Base-by-base conservation (phyloP, 192 early-diverging fungal genomes). In the Coemansia sp. region DNA sequence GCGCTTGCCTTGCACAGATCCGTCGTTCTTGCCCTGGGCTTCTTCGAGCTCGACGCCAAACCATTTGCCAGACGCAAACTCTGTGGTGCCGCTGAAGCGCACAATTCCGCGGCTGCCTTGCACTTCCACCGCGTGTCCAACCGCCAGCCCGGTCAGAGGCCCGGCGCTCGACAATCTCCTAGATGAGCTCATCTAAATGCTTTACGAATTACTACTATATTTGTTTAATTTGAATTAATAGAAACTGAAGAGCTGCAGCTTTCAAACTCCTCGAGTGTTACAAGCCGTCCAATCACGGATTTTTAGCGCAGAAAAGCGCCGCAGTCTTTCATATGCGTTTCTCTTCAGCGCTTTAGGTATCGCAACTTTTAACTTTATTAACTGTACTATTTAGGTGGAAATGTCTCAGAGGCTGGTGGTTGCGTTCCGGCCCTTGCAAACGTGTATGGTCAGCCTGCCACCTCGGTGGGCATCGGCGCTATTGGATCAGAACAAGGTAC, bases 41-140 rank as follows among this genome's bases (percentile, higher is more conserved):
- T 81, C 65, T 68, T 93, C 91, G 1, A 97, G 83, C 66, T 95
- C 96, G 6, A 98, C 78, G 28, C 96, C 96, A 38, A 94, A 83
- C 94, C 94, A 98, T 63, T 82, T 75, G 15, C 96, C 96, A 0
- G 89, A 54, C 14, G 89, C 85, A 72, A 98, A 98, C 5, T 80
- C 76, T 0, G 96, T 98, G 2, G 72, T 56, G 6, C 95, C 96
- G 20, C 85, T 81, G 77, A 86, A 97, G n/a, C 92, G 86, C 37
- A 98, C 86, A 25, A 78, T 86, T 2, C 91, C 92, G 25, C 52
- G 54, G 17, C 74, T 69, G 11, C 84, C 84, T 58, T 87, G 82
- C 52, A 81, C 78, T 31, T 84, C 83, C 42, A 86, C 86, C 17
- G 83, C 80, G 37, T 84, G 68, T 14, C 81, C 81, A n/a, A 83